These are phyloP conservation scores for Pisolithus sp. DNA, from an alignment of 768 basidiomycete species.

Conservation along the genomic window DNA sequence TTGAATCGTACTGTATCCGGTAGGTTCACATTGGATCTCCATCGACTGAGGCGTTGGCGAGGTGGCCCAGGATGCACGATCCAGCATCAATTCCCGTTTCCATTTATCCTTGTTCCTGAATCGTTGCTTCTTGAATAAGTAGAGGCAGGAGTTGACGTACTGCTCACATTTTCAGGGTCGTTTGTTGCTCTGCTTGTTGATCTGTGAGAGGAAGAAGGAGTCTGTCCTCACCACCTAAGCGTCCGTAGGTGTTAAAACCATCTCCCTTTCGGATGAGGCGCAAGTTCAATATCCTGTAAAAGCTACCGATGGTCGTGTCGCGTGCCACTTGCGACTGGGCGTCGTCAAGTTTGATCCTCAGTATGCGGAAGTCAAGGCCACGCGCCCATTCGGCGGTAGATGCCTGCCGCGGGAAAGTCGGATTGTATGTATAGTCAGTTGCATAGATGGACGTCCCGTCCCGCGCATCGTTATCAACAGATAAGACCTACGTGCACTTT, in stretches of 20 bases:
- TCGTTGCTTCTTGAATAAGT: neutral
- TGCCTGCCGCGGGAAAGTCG: conserved; percentile 31
- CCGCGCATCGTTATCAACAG: conserved; percentile 28
- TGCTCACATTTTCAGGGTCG: conserved; percentile 19
- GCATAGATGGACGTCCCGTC: conserved; percentile 42
- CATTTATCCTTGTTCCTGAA: conserved; percentile 31
- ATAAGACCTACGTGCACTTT: conserved; percentile 37
- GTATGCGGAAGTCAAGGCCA: conserved; percentile 44
- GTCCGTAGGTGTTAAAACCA: conserved; percentile 14
- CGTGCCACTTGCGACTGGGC: conserved; percentile 37
- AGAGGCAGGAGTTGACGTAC: neutral
- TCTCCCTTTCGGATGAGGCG: conserved; percentile 34
- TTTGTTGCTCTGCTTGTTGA: conserved; percentile 7
- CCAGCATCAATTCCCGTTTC: conserved; percentile 18
- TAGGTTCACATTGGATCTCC: conserved; percentile 2
- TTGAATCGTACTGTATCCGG: conserved; percentile 26
- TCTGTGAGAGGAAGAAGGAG: conserved; percentile 18
- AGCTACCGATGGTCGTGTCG: conserved; percentile 34
- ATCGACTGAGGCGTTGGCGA: neutral
- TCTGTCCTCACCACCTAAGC: conserved; percentile 22
- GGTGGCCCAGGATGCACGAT: neutral
- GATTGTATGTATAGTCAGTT: conserved; percentile 59
- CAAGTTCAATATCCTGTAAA: conserved; percentile 46
- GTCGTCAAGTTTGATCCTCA: conserved; percentile 48
- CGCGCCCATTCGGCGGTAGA: conserved; percentile 31